phyloP scores from a whole-genome alignment of 2,329 filamentous ascomycete genomes.

The Cyphellophora europaea region DNA sequence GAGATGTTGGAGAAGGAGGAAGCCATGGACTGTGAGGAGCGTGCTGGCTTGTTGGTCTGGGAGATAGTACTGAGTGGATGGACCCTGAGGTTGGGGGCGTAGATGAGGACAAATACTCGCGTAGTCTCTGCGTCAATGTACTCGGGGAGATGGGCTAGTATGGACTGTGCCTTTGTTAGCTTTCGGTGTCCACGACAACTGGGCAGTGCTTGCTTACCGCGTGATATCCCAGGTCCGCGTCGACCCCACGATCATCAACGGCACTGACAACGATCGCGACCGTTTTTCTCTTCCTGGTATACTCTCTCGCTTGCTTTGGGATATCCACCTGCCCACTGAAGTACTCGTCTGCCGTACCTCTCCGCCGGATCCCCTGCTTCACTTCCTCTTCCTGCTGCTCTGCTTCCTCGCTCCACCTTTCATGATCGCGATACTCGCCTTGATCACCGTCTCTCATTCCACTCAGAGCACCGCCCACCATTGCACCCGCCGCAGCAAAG shows the following conservation, averaged over 20 bases:
- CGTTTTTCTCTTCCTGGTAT: constrained; percentile 50
- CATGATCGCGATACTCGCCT: constrained; percentile 72
- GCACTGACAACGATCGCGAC: constrained; percentile 87
- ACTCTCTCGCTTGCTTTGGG: constrained; percentile 8
- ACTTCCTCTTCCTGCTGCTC: constrained; percentile 48
- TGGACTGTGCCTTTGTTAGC: constrained; percentile 48
- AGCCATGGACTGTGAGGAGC: constrained; percentile 30
- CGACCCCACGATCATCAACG: constrained; percentile 52
- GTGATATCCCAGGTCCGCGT: constrained; percentile 59
- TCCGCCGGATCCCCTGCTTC: constrained; percentile 15
- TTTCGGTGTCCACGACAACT: neutral
- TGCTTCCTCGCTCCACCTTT: constrained; percentile 86
- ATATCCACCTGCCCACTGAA: constrained; percentile 16
- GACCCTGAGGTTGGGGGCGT: constrained; percentile 71
- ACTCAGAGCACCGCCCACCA: constrained; percentile 70
- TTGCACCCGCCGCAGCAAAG: constrained; percentile 72
- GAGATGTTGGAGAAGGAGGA: constrained; percentile 86
- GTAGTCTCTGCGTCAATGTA: constrained; percentile 63
- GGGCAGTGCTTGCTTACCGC: constrained; percentile 57
- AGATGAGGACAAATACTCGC: constrained; percentile 82
- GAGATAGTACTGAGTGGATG: constrained; percentile 39
- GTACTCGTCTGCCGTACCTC: constrained; percentile 23
- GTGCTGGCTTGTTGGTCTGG: neutral
- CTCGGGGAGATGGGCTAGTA: constrained; percentile 79
- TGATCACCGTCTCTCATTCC: constrained; percentile 78